A percentile compares a stretch with the other conserved stretches of the same genome.
These are phyloP conservation scores for Talaromyces proteolyticus DNA, from an alignment of 495 filamentous ascomycete genomes.

Conservation along the genomic window DNA sequence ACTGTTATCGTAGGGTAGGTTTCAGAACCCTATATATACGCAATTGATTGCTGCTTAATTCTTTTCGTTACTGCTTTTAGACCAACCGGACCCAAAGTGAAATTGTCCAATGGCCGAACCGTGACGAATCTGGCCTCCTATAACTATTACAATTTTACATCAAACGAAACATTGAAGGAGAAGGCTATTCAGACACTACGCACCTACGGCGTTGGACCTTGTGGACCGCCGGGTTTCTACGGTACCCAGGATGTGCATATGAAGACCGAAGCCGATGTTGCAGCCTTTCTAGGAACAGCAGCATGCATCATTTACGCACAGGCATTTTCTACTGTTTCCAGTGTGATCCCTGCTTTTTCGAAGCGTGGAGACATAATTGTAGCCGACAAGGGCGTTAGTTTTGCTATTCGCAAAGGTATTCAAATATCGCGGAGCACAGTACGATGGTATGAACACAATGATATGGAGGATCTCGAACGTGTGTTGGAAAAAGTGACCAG, in stretches of 20 bases:
- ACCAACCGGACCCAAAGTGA: slow-evolving; percentile 83
- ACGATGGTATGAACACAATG: slow-evolving; percentile 92
- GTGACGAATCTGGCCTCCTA: slow-evolving; percentile 89
- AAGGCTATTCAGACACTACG: slow-evolving; percentile 90
- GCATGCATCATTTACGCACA: slow-evolving; percentile 93
- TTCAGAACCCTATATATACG: slow-evolving; percentile 7
- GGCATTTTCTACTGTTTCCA: slow-evolving; percentile 88
- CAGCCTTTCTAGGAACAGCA: slow-evolving; percentile 75
- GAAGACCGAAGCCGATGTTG: slow-evolving; percentile 92
- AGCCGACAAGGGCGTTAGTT: slow-evolving; percentile 92
- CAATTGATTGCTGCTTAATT: background rate
- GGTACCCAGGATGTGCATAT: slow-evolving; percentile 98
- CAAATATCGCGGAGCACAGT: slow-evolving; percentile 89
- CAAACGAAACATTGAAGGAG: slow-evolving; percentile 86
- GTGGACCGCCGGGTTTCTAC: slow-evolving; percentile 95
- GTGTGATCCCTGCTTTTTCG: slow-evolving; percentile 91
- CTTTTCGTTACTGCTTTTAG: slow-evolving; percentile 36
- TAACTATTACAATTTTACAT: slow-evolving; percentile 96
- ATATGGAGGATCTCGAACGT: slow-evolving; percentile 86
- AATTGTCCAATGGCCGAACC: slow-evolving; percentile 81
- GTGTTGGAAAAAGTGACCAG: slow-evolving; percentile 80
- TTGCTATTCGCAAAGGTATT: slow-evolving; percentile 86
- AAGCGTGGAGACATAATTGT: slow-evolving; percentile 98
- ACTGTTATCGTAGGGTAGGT: slow-evolving; percentile 82
- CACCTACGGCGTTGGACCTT: slow-evolving; percentile 93